Evolutionary conservation across 441 rosid species (phyloP), one percentile per base, ranked within the genome.

Genomic region (Aleurites moluccanus): DNA sequence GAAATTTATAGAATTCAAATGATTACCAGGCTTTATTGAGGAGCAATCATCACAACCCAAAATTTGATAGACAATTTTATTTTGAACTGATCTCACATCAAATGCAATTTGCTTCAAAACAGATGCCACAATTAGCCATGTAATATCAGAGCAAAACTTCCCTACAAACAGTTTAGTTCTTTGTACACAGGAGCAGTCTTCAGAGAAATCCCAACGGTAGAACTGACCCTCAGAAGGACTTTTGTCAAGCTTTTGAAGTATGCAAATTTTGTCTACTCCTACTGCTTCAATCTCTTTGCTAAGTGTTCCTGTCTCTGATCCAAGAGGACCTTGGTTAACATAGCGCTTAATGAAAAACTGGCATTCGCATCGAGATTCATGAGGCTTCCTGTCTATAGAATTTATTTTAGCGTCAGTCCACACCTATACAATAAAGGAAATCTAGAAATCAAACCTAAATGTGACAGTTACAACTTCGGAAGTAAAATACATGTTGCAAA

Each of bases 311-410:
- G 70, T 87, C 78, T 90, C 96, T 1, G 84, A 82, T 16, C 93
- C 93, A 67, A 89, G 80, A 67, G 85, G 86, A 57, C 88, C 85
- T 77, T 86, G 88, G 67, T 86, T 82, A 71, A 82, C 76, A 64
- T 89, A 89, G 23, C 85, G 76, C 45, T 86, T 87, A 14, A 93
- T 78, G 28, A 85, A 83, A 67, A 93, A 85, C 77, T 73, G 83
- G 80, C 98, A 95, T 44, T 73, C 78, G 76, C 98, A 95, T 55
- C 79, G 77, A n/a, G 84, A 62, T 60, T 83, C 88, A 72, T 93
- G 98, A 65, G 90, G 94, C 82, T 82, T 88, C 79, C 98, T 88
- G 87, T 91, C 87, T 49, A 95, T 84, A 23, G 97, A 89, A 76
- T 73, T 84, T 77, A 93, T 90, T 80, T 79, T 88, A 62, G 92